Evolutionary conservation across 257 asterid species (phyloP).

Genomic region (Scutellaria galericulata): DNA sequence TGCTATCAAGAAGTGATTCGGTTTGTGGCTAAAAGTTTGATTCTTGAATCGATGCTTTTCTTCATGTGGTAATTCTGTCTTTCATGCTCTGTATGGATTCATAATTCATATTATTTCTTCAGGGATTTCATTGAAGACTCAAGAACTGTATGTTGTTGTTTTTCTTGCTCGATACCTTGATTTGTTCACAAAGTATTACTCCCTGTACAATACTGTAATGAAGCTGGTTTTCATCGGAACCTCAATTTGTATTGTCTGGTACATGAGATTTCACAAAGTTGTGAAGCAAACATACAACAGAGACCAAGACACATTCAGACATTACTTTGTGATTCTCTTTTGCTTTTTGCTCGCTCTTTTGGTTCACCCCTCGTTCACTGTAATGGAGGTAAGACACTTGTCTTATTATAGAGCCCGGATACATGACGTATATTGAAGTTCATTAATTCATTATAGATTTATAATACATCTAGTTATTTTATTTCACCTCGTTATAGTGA

Average conservation of each 20-base stretch:
- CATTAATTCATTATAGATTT: too few species aligned
- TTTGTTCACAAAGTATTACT: conserved; percentile 44
- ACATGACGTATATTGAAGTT: neutral
- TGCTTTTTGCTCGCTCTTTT: conserved; percentile 50
- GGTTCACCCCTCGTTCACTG: conserved; percentile 44
- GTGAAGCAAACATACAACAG: conserved; percentile 56
- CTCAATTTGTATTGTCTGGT: conserved; percentile 52
- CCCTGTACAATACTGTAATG: conserved; percentile 57
- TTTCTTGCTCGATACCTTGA: conserved; percentile 55
- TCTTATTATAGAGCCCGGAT: neutral
- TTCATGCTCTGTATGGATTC: neutral
- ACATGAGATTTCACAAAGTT: conserved; percentile 58
- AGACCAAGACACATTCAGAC: conserved; percentile 50
- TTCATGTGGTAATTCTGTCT: neutral
- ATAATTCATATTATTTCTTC: conserved; percentile 20
- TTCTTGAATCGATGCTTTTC: conserved; percentile 1
- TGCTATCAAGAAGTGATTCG: too few species aligned
- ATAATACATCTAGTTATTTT: neutral
- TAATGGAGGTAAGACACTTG: conserved; percentile 44
- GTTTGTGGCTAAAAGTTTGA: neutral
- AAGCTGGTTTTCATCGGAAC: conserved; percentile 57
- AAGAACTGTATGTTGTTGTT: conserved; percentile 54
- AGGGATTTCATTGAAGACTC: conserved; percentile 64
- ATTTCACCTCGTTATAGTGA: neutral
- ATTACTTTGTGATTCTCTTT: conserved; percentile 45